phyloP scores from a whole-genome alignment of 2,329 filamentous ascomycete species.

The Trichoderma asperellum region DNA sequence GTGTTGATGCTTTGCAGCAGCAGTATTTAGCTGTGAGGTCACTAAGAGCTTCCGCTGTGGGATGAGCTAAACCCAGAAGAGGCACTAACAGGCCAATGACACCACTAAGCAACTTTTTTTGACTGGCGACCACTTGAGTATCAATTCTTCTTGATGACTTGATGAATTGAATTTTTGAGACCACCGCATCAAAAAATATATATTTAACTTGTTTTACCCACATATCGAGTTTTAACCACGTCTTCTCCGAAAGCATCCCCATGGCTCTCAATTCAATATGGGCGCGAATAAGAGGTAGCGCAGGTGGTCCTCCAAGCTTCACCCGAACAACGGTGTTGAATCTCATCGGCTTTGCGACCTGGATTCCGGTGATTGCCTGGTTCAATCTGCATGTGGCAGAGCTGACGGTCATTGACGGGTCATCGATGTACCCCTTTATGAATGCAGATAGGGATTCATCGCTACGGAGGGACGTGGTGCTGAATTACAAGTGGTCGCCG shows the following conservation, averaged over 20 bases:
- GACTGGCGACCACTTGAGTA: not conserved
- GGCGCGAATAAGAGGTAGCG: constrained; percentile 38
- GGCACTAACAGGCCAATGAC: constrained; percentile 6
- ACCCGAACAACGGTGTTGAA: constrained; percentile 47
- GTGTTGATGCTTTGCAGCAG: no score
- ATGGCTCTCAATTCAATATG: constrained; percentile 47
- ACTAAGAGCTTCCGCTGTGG: constrained; percentile 20
- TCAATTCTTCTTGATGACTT: not conserved
- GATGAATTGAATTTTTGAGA: not conserved
- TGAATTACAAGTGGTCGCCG: constrained; percentile 63
- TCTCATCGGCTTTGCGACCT: constrained; percentile 59
- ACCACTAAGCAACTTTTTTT: constrained; percentile 23
- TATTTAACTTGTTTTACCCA: not conserved
- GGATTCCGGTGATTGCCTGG: constrained; percentile 65
- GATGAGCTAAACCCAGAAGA: constrained; percentile 19
- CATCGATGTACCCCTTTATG: constrained; percentile 78
- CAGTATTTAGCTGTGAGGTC: not conserved
- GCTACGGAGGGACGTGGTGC: constrained; percentile 57
- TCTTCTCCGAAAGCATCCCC: not conserved
- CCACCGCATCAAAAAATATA: no score
- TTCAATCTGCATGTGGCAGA: constrained; percentile 66
- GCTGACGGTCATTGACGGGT: constrained; percentile 59
- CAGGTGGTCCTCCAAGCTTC: constrained; percentile 34
- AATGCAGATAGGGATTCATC: constrained; percentile 68
- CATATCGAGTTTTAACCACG: no score